phyloP scores from a whole-genome alignment of 2,329 filamentous ascomycete species.

The Cladobotryum mycophilum region DNA sequence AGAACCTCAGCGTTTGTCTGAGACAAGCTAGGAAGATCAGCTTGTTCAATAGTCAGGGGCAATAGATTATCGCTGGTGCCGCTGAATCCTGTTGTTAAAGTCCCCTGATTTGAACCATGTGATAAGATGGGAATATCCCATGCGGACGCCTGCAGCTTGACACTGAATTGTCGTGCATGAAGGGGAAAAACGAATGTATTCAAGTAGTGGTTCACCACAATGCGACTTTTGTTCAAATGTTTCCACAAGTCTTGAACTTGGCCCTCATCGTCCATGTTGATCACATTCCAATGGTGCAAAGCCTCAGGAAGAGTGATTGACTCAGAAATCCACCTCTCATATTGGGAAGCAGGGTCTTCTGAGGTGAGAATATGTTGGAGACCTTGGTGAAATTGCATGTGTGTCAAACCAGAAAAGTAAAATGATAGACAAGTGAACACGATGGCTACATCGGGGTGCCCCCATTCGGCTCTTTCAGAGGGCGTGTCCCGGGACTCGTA shows the following conservation, averaged over 20 bases:
- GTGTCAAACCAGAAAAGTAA: conserved; percentile 55
- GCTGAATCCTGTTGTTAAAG: conserved; percentile 60
- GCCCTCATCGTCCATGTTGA: conserved; percentile 53
- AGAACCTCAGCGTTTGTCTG: conserved; percentile 62
- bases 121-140: conserved; percentile 59
- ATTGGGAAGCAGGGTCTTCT: conserved; percentile 52
- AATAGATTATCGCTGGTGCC: conserved; percentile 66
- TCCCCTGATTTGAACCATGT: background rate
- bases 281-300: conserved; percentile 45
- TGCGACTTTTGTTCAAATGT: conserved; percentile 40
- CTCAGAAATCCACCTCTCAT: conserved; percentile 42
- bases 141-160: conserved; percentile 58
- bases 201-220: conserved; percentile 53
- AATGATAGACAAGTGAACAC: conserved; percentile 59
- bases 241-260: conserved; percentile 47
- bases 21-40: conserved; percentile 48
- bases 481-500: conserved; percentile 42
- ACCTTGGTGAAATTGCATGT: conserved; percentile 41
- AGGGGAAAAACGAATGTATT: conserved; percentile 59
- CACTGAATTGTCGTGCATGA: conserved; percentile 57
- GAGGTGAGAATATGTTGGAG: conserved; percentile 43
- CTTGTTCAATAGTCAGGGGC: conserved; percentile 52
- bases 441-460: conserved; percentile 62
- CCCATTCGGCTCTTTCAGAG: conserved; percentile 56
- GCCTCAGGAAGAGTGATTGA: conserved; percentile 36